Evolutionary conservation across 441 rosid species (phyloP), one percentile per base, ranked within the genome.

Genomic region (Populus hybrid): DNA sequence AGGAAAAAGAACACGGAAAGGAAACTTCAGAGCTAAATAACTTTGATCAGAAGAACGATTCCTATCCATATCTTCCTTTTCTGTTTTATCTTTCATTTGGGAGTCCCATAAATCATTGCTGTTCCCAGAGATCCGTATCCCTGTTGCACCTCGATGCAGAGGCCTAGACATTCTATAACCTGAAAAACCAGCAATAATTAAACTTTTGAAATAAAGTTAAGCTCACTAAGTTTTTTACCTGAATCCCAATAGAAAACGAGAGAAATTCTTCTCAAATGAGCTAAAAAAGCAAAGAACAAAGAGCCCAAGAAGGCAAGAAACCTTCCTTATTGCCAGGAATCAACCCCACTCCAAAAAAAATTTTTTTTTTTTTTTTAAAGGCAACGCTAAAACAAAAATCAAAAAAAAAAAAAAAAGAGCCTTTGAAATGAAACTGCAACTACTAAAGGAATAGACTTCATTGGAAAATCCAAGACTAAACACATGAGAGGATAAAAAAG

Each of bases 51-150:
- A 75, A 63, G 94, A 82, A 77, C 90, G 90, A 53, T 83, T 86
- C 83, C 87, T 84, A 59, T 84, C 83, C 83, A 81, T 83, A 79
- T 92, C 93, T 71, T 88, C 95, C 81, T 87, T 95, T 6, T 89
- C 97, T 14, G 89, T 80, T 79, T 85, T 92, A 84, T 88, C 98
- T 78, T 94, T 93, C 97, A 85, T 90, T 82, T 90, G 93, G n/a
- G 92, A 89, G 73, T 91, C 97, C 89, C 89, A 77, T 16, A 89
- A 83, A 81, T 93, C 97, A 64, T 88, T 85, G 84, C 78, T 86
- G 74, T 86, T 79, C 61, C 90, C 94, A 3, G 97, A 88, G 88
- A 87, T 88, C 89, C 98, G 88, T 29, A 81, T 72, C 67, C 89
- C 95, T 61, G 93, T 84, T 74, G 79, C 82, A 74, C 97, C 97